Evolutionary conservation across 1,284 basidiomycete species (phyloP), one percentile per base, ranked within the genome.

Genomic region (Acaromyces ingoldii): DNA sequence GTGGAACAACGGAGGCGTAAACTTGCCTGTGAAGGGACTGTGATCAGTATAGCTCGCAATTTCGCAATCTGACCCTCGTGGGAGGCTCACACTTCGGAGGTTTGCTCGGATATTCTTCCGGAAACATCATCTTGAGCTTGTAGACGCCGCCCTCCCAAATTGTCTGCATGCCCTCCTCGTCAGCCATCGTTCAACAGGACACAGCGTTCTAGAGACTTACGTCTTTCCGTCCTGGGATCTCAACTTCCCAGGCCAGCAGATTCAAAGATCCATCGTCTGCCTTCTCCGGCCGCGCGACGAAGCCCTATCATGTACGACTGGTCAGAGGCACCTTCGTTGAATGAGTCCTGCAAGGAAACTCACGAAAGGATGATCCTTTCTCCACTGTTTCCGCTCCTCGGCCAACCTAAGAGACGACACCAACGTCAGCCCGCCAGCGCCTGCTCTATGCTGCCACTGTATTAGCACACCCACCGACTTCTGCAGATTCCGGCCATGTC

Each of bases 341-440:
- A n/a, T n/a, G n/a, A 34, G 2, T 10, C 21, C 4, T 1, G 1
- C 21, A 13, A 19, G 5, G 9, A 6, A 3, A 84, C 91, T 77
- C 78, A 97, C 93, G 71, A 95, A 97, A 43, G 95, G 95, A 78
- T 98, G 95, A 70, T 99, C 95, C 77, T 93, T 97, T 60, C 95
- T 80, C 95, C 95, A 99, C 72, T 95, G 90, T 79, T 98, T 98
- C 70, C 95, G 85, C 79, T 99, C 95, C 78, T 98, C 95, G 30
- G 91, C 84, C 17, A 95, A 81, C 68, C 91, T 86, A 84, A 73
- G 24, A 21, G 46, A 43, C 21, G 33, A 24, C n/a, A 42, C 17
- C 17, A 17, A 22, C 7, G 22, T 38, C 21, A 49, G 45, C 24
- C 26, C 24, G n/a, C n/a, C n/a, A n/a, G n/a, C n/a, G n/a, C n/a